A percentile compares a stretch with the other conserved stretches of the same genome.
phyloP scores from a whole-genome alignment of 192 early-diverging fungal genomes.

The Dissophora ornata region DNA sequence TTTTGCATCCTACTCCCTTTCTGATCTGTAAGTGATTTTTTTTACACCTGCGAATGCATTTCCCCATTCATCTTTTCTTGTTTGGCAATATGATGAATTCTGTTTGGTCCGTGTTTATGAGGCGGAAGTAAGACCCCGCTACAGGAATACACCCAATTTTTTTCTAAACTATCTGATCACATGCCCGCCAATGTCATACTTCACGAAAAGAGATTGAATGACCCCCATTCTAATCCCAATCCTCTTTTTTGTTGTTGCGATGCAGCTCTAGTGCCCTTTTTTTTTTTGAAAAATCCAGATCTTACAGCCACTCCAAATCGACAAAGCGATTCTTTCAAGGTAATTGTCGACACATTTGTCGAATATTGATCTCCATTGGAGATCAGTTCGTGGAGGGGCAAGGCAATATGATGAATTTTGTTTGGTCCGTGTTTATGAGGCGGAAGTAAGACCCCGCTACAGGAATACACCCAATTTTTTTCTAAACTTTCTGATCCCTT shows the following conservation, averaged over 20 bases:
- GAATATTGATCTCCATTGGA: background rate
- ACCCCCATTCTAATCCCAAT: too few species aligned
- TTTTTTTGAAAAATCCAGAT: too few species aligned
- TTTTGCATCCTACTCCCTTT: too few species aligned
- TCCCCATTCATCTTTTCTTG: background rate
- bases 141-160: slow-evolving; percentile 54
- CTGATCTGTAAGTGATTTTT: slow-evolving; percentile 38
- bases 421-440: slow-evolving; percentile 60
- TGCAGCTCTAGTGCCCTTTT: too few species aligned
- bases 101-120: slow-evolving; percentile 60
- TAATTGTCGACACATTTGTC: background rate
- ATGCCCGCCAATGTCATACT: background rate
- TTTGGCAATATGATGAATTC: slow-evolving; percentile 50
- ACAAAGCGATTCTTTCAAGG: background rate
- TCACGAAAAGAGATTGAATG: too few species aligned
- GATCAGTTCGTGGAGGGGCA: background rate
- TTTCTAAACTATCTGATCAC: slow-evolving; percentile 55
- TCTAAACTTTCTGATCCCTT: slow-evolving; percentile 57
- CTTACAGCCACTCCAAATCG: too few species aligned
- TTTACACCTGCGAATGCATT: too few species aligned
- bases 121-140: slow-evolving; percentile 56
- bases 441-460: slow-evolving; percentile 53
- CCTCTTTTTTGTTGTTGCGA: too few species aligned
- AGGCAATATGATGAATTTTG: slow-evolving; percentile 53
- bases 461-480: slow-evolving; percentile 55